A percentile compares a stretch with the other conserved stretches of the same genome.
These are phyloP conservation scores for Elaeis guineensis DNA, from an alignment of 176 grass and related monocot genomes.

Conservation along the genomic window DNA sequence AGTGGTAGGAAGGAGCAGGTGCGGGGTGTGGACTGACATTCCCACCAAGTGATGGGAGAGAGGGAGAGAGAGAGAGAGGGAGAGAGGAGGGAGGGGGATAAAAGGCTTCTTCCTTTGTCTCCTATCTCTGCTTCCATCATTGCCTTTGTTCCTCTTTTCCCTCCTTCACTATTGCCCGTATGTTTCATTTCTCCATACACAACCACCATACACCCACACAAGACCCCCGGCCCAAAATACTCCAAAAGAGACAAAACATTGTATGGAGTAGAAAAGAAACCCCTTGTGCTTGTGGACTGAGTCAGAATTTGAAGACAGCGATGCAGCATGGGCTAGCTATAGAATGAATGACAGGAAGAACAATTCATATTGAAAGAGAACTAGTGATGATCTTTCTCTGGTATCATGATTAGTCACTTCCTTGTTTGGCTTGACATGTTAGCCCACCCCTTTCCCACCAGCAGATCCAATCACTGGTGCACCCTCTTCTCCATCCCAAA, in stretches of 20 bases:
- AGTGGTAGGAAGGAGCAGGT: too few relatives aligned
- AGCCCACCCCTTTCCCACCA: too few relatives aligned
- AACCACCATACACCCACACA: background rate
- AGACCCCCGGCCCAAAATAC: background rate
- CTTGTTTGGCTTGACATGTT: slow-evolving; percentile 3
- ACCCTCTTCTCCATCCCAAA: background rate
- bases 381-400: background rate
- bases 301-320: too few relatives aligned
- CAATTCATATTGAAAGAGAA: background rate
- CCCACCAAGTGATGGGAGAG: too few relatives aligned
- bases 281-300: background rate
- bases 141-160: background rate
- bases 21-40: too few relatives aligned
- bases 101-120: background rate
- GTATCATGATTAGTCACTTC: slow-evolving; percentile 25
- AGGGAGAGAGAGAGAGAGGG: too few relatives aligned
- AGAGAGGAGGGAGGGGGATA: background rate
- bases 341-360: too few relatives aligned
- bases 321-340: too few relatives aligned
- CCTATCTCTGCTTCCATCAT: background rate
- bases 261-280: background rate
- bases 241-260: slow-evolving; percentile 1
- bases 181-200: slow-evolving; percentile 1
- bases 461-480: background rate
- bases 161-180: background rate